Conservation (phyloP, 1,139 yeast species). For the Candida sojae region DNA sequence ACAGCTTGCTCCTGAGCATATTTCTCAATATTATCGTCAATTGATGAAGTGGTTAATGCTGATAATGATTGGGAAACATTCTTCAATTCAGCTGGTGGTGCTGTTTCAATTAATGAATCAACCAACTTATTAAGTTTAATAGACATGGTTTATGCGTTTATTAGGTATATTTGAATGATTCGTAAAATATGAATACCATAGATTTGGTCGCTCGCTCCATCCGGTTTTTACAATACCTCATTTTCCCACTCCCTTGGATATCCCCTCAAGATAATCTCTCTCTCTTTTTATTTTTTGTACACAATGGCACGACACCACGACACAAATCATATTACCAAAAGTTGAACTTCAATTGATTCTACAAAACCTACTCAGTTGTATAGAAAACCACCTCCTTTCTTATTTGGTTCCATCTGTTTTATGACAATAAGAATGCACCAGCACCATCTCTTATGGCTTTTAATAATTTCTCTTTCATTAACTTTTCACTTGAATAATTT, state of each 20-base stretch:
- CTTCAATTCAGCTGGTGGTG: conserved; percentile 46
- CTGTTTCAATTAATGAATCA: conserved; percentile 34
- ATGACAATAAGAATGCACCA: conserved; percentile 73
- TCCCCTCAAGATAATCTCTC: not conserved
- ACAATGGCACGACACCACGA: too few relatives aligned
- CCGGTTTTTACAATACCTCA: not conserved
- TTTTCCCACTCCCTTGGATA: too few relatives aligned
- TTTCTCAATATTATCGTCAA: conserved; percentile 31
- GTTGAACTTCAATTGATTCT: too few relatives aligned
- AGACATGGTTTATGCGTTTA: conserved; percentile 13
- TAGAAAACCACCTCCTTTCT: not conserved
- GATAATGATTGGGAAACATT: conserved; percentile 29
- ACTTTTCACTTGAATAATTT: conserved; percentile 63
- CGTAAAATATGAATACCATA: not conserved
- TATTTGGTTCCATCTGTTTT: not conserved
- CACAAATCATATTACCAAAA: too few relatives aligned
- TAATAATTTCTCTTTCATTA: conserved; percentile 62
- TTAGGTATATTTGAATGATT: not conserved
- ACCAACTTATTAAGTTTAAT: conserved; percentile 29
- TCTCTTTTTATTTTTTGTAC: not conserved
- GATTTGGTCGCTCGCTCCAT: not conserved
- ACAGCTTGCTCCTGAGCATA: conserved; percentile 31
- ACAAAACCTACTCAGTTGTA: too few relatives aligned
- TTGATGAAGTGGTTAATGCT: conserved; percentile 16
- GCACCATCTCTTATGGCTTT: conserved; percentile 81